Evolutionary conservation across 1,284 basidiomycete genomes (phyloP).

Genomic region (Pseudozyma sp.): DNA sequence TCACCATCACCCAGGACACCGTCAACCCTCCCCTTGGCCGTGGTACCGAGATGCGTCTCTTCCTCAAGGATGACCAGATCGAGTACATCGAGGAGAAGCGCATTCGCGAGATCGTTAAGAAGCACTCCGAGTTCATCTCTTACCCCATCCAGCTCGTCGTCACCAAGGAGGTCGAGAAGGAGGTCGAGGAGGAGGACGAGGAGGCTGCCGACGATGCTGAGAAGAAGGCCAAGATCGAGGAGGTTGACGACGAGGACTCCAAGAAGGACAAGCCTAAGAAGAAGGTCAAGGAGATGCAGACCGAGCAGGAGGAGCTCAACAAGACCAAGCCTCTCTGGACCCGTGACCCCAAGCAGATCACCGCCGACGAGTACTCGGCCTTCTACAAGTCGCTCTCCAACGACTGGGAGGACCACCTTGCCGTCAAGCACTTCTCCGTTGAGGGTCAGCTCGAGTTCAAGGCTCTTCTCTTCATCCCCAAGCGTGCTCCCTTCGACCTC

Average conservation of each 20-base stretch:
- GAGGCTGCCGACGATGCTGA: constrained; percentile 77
- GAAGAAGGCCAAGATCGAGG: constrained; percentile 78
- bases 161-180: constrained; percentile 96
- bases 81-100: constrained; percentile 99
- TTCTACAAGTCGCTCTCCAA: constrained; percentile 99
- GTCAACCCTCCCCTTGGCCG: constrained; percentile 90
- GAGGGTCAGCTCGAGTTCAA: constrained; percentile 99
- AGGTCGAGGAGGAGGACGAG: constrained; percentile 81
- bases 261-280: constrained; percentile 83
- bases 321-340: constrained; percentile 99
- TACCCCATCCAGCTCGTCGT: constrained; percentile 99
- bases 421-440: constrained; percentile 99
- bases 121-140: constrained; percentile 99
- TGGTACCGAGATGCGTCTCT: constrained; percentile 93
- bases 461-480: constrained; percentile 91
- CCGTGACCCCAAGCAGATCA: constrained; percentile 93
- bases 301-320: constrained; percentile 94
- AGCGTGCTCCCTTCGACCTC: constrained; percentile 90
- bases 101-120: constrained; percentile 99
- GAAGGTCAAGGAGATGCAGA: constrained; percentile 79
- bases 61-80: constrained; percentile 97
- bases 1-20: constrained; percentile 96
- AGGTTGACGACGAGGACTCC: constrained; percentile 84
- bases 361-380: constrained; percentile 88
- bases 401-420: constrained; percentile 98